Evolutionary conservation across 2,329 filamentous ascomycete genomes (phyloP).

Genomic region (Mycogone perniciosa): DNA sequence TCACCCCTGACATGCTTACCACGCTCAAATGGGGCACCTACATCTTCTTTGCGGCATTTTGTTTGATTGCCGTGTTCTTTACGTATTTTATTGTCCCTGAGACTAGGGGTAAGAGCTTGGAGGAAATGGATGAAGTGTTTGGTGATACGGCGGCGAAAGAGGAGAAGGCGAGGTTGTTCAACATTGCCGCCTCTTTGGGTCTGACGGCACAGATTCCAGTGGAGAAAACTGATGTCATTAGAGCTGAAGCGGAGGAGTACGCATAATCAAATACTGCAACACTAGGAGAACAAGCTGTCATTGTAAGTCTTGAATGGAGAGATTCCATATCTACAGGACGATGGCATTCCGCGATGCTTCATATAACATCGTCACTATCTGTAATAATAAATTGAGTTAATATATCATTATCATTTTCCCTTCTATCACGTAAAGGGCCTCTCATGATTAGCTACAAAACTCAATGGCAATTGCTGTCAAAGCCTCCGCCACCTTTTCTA

Average conservation of each 20-base stretch:
- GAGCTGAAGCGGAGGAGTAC: conserved; percentile 9
- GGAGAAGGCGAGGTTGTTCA: conserved; percentile 25
- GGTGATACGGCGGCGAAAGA: conserved; percentile 32
- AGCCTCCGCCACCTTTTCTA: conserved; percentile 27
- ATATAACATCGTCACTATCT: no score
- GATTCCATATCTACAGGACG: no score
- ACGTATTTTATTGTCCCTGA: conserved; percentile 52
- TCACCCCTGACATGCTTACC: conserved; percentile 43
- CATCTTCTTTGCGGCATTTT: conserved; percentile 54
- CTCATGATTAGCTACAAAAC: conserved; percentile 21
- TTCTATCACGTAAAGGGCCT: neutral
- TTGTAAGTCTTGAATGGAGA: no score
- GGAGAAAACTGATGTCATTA: conserved; percentile 15
- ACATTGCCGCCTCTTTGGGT: conserved; percentile 22
- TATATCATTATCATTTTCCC: neutral
- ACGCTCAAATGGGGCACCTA: conserved; percentile 48
- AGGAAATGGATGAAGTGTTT: conserved; percentile 49
- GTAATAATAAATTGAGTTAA: no score
- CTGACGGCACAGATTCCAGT: conserved; percentile 18
- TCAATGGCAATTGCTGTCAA: conserved; percentile 22
- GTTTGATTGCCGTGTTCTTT: conserved; percentile 42
- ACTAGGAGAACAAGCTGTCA: no score
- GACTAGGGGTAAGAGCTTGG: conserved; percentile 48
- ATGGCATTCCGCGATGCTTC: no score
- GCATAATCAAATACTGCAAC: neutral